Evolutionary conservation across 306 rosid species (phyloP).

Genomic region (Dalbergia oliveri): DNA sequence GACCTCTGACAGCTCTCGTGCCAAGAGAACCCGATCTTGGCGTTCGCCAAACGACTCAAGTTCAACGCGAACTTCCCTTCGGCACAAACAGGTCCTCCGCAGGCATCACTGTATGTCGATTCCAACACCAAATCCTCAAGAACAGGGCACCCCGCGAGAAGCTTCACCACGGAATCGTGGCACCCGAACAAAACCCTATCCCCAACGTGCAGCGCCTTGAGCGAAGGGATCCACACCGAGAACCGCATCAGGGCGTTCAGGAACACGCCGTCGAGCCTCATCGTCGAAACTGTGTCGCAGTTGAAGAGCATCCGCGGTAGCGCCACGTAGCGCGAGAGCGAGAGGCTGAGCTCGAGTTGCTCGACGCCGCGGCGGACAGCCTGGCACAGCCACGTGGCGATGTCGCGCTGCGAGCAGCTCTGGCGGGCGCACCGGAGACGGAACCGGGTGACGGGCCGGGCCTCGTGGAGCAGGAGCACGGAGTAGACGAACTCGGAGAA

Average conservation of each 20-base stretch:
- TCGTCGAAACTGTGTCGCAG: constrained; percentile 11
- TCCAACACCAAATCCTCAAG: constrained; percentile 39
- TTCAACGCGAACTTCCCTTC: constrained; percentile 12
- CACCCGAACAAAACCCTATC: constrained; percentile 41
- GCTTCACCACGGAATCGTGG: constrained; percentile 39
- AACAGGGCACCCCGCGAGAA: constrained; percentile 42
- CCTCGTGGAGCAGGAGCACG: constrained; percentile 22
- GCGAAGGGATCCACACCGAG: constrained; percentile 26
- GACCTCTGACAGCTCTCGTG: constrained; percentile 24
- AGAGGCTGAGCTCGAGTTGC: constrained; percentile 34
- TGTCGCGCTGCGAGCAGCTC: background rate
- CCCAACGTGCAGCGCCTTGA: constrained; percentile 44
- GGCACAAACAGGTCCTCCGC: constrained; percentile 20
- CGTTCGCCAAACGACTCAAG: constrained; percentile 9
- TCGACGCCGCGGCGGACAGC: background rate
- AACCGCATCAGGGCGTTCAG: constrained; percentile 20
- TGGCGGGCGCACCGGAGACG: constrained; percentile 32
- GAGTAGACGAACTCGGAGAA: constrained; percentile 37
- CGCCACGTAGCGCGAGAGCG: constrained; percentile 32
- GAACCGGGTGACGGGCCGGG: constrained; percentile 12
- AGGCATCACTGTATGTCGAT: constrained; percentile 21
- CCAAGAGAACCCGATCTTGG: constrained; percentile 43
- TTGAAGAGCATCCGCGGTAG: constrained; percentile 42
- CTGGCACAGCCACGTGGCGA: constrained; percentile 34
- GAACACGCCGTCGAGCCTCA: constrained; percentile 41